Evolutionary conservation across 768 basidiomycete genomes (phyloP), one percentile per base, ranked within the genome.

Genomic region (Tephrocybe sp.): DNA sequence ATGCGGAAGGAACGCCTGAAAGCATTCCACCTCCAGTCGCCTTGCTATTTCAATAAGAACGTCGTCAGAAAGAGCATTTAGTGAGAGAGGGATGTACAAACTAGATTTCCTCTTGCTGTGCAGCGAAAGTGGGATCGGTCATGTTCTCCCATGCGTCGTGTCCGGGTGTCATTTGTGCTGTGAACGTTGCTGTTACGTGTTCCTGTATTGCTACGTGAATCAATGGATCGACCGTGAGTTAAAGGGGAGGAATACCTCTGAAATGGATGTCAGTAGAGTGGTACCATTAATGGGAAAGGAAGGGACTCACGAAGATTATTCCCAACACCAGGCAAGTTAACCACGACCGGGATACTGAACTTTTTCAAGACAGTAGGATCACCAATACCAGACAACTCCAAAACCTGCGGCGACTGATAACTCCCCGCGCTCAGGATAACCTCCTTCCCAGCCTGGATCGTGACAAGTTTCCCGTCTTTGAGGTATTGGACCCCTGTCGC

Each of bases 371-470:
- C 22, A 2, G 13, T n/a, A 6, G 19, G 24, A 31, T 53, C 52
- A 6, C 52, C 52, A 32, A 53, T 47, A 27, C 52, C 52, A 9
- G 52, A 53, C n/a, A 53, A 25, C 28, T 53, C 52, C 9, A 53
- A 30, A 9, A 53, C 15, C 21, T 47, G 46, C 1, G 52, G 52
- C 2, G 52, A 36, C 6, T 30, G 21, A 34, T 43, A 48, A 2
- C 27, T 34, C 28, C 52, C 53, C 13, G 53, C 53, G 12, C 40
- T 22, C 8, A 54, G 19, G 1, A 54, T 42, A 12, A 54, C 44
- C 19, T 54, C 53, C 16, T 37, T 42, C 22, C 34, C 44, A 4
- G 44, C 45, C 7, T n/a, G 15, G 9, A 54, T 12, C 15, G 26
- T 35, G 13, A 12, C 13, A 9, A 26, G 28, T 11, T 4, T 2